phyloP scores from a whole-genome alignment of 306 rosid genomes.

The Arachis hypogaea region DNA sequence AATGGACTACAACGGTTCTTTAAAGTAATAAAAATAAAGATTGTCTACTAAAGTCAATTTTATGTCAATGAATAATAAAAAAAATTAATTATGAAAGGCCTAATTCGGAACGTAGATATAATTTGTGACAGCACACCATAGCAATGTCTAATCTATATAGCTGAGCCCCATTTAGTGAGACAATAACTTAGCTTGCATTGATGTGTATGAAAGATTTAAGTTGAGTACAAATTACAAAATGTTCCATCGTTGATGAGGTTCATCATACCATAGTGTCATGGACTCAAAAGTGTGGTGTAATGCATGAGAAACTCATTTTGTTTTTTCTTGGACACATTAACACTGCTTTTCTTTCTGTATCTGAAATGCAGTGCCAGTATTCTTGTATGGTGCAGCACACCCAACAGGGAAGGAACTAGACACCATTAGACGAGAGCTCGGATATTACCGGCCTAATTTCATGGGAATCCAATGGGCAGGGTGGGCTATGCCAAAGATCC shows the following conservation, averaged over 20 bases:
- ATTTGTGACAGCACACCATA: too few species aligned
- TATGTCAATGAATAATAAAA: not conserved
- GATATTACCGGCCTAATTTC: slow-evolving; percentile 61
- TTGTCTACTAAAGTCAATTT: not conserved
- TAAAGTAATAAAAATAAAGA: not conserved
- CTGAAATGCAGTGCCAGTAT: slow-evolving; percentile 78
- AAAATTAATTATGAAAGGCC: not conserved
- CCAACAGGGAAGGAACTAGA: slow-evolving; percentile 77
- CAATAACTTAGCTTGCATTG: too few species aligned
- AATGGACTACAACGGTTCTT: not conserved
- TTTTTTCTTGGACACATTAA: not conserved
- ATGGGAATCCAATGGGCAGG: slow-evolving; percentile 89
- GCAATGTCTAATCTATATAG: too few species aligned
- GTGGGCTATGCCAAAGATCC: slow-evolving; percentile 65
- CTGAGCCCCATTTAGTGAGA: too few species aligned
- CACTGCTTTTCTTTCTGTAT: not conserved
- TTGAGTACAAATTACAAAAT: slow-evolving; percentile 3
- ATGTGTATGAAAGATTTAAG: too few species aligned
- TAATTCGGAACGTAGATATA: too few species aligned
- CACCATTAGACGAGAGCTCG: slow-evolving; percentile 73
- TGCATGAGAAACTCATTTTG: slow-evolving; percentile 16
- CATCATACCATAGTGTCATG: not conserved
- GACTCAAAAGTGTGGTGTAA: not conserved
- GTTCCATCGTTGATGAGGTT: not conserved
- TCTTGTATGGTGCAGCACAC: slow-evolving; percentile 83